Conservation (phyloP, 202 grass and related monocot species). For the Schoenoplectus tabernaemontani region DNA sequence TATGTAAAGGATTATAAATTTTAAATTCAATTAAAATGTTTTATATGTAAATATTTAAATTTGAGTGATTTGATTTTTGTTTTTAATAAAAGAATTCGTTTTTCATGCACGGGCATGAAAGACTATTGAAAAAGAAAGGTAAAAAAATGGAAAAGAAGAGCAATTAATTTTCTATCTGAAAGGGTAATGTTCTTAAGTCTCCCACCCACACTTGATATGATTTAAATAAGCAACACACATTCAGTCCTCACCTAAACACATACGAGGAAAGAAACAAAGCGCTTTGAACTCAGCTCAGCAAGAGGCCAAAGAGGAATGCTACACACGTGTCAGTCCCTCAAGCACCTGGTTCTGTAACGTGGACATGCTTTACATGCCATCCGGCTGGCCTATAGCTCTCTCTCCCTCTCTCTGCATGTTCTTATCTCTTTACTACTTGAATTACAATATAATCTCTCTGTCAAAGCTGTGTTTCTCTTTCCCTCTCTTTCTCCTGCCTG, state of each 20-base stretch:
- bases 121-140: background rate
- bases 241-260: background rate
- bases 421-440: constrained; percentile 15
- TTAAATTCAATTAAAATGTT: no score
- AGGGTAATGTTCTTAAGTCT: background rate
- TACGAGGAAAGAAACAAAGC: background rate
- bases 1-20: no score
- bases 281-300: background rate
- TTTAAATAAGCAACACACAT: background rate
- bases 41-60: no score
- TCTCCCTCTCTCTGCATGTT: background rate
- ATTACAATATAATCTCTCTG: background rate
- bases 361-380: constrained; percentile 18
- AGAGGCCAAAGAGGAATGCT: constrained; percentile 10
- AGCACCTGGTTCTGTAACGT: background rate
- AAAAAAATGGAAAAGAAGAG: background rate
- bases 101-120: no score
- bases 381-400: background rate
- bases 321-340: constrained; percentile 13
- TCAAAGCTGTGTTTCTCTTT: background rate
- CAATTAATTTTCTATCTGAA: background rate
- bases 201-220: background rate
- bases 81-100: no score
- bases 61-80: background rate
- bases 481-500: background rate